phyloP scores from a whole-genome alignment of 1,139 yeast species.

The Scheffersomyces cryptocercus region DNA sequence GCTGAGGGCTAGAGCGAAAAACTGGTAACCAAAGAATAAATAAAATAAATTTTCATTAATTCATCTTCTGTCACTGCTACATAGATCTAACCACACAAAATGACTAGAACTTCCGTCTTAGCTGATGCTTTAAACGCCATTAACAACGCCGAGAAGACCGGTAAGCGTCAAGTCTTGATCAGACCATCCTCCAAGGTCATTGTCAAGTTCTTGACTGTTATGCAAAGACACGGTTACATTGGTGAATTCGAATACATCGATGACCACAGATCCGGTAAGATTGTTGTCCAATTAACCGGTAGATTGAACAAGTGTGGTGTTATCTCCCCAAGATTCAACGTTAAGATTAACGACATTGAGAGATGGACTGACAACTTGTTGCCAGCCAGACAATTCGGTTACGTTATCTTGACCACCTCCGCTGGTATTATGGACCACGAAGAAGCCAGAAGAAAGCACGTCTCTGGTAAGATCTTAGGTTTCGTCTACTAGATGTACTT shows the following conservation, averaged over 20 bases:
- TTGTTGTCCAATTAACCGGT: conserved; percentile 95
- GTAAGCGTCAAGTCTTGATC: conserved; percentile 96
- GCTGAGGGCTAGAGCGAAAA: too few relatives aligned
- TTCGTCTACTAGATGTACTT: conserved; percentile 62
- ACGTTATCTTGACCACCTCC: conserved; percentile 94
- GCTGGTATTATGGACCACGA: conserved; percentile 99
- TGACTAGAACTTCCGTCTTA: conserved; percentile 97
- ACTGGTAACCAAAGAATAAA: too few relatives aligned
- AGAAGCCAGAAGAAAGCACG: conserved; percentile 99
- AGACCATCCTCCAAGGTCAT: conserved; percentile 98
- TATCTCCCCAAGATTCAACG: conserved; percentile 97
- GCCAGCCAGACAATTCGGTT: conserved; percentile 99
- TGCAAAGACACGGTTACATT: conserved; percentile 97
- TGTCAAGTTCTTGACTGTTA: conserved; percentile 90
- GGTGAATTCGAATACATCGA: conserved; percentile 98
- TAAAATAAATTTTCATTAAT: not conserved
- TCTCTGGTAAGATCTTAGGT: conserved; percentile 96
- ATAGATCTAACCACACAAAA: conserved; percentile 28
- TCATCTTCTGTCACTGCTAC: not conserved
- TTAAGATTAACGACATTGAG: conserved; percentile 89
- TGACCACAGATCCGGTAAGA: conserved; percentile 99
- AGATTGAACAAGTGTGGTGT: conserved; percentile 99
- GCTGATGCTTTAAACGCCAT: conserved; percentile 97
- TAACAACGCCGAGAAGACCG: conserved; percentile 98
- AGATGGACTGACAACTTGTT: conserved; percentile 97